Conservation (phyloP, 805 yeast genomes). For the Candida tallmaniae region DNA sequence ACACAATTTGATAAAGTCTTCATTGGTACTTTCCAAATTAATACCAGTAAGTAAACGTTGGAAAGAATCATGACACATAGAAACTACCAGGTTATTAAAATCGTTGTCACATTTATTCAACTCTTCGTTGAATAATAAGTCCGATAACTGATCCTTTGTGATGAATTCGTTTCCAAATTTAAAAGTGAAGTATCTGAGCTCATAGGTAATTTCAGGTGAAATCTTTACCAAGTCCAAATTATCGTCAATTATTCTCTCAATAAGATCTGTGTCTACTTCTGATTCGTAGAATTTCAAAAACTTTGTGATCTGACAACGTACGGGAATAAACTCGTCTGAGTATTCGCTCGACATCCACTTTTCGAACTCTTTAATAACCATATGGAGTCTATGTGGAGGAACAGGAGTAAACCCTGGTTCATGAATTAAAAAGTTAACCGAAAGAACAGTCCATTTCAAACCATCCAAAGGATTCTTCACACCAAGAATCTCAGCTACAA, state of each 20-base stretch:
- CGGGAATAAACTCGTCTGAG: constrained; percentile 54
- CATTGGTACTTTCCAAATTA: constrained; percentile 8
- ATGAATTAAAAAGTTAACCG: constrained; percentile 39
- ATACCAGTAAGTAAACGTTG: constrained; percentile 20
- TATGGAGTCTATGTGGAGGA: constrained; percentile 59
- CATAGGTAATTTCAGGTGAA: constrained; percentile 30
- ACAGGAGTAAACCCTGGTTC: constrained; percentile 34
- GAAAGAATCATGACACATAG: constrained; percentile 32
- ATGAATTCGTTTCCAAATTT: constrained; percentile 22
- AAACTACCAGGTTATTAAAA: constrained; percentile 27
- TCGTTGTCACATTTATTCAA: constrained; percentile 26
- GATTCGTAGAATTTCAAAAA: constrained; percentile 27
- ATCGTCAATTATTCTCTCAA: constrained; percentile 27
- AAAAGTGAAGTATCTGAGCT: constrained; percentile 45
- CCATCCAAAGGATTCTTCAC: constrained; percentile 37
- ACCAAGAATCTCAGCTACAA: constrained; percentile 66
- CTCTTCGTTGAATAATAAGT: constrained; percentile 9
- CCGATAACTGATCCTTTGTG: constrained; percentile 12
- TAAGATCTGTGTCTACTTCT: constrained; percentile 1
- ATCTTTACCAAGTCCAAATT: constrained; percentile 39
- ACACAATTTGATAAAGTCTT: constrained; percentile 32
- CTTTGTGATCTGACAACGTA: constrained; percentile 49
- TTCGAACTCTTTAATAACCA: constrained; percentile 51
- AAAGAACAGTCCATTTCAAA: constrained; percentile 42
- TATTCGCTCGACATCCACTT: constrained; percentile 60